Base-by-base conservation (phyloP, 1,139 yeast genomes). In the Hanseniaspora gamundiae region DNA sequence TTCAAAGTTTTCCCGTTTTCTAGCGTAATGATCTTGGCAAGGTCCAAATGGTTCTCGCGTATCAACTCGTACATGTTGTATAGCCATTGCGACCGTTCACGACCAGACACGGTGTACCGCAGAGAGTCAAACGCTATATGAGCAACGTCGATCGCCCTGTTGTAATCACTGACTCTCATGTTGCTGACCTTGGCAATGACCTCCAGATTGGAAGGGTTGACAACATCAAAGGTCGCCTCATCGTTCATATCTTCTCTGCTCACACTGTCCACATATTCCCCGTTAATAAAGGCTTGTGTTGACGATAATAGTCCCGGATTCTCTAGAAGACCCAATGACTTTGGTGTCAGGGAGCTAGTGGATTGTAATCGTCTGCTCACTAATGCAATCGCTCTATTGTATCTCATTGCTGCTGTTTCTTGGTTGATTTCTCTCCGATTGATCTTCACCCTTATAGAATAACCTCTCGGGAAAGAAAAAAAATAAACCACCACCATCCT, bases 171-270 rank as follows among this genome's bases (percentile, higher is more conserved):
- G 2, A 50, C 42, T 2, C 62, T 49, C 57, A 69, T 60, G n/a
- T 69, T 63, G 6, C 66, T 54, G 2, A 73, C 72, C 1, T 61
- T 56, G 2, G 69, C 69, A 38, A 74, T 52, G 21, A 58, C 54
- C 2, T 66, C 58, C 14, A 58, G 59, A 2, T 61, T 58, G 3
- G 76, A 71, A 1, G 79, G 78, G 48, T 74, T 71, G n/a, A 54
- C 51, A 2, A 73, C 75, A 14, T 52, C 56, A 48, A 71, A 71
- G 2, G 65, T 54, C n/a, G 55, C 52, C 43, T 41, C 68, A 1
- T 65, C 36, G 3, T 9, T 9, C 27, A 21, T 17, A 6, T 21
- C n/a, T 6, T 21, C 16, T 7, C 10, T 22, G 6, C 29, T 54
- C 17, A 52, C 48, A 47, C 39, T 68, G 35, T 59, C 51, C 4